A percentile compares a stretch with the other conserved stretches of the same genome.
phyloP scores from a whole-genome alignment of 495 filamentous ascomycete genomes.

The Xylaria grammica region DNA sequence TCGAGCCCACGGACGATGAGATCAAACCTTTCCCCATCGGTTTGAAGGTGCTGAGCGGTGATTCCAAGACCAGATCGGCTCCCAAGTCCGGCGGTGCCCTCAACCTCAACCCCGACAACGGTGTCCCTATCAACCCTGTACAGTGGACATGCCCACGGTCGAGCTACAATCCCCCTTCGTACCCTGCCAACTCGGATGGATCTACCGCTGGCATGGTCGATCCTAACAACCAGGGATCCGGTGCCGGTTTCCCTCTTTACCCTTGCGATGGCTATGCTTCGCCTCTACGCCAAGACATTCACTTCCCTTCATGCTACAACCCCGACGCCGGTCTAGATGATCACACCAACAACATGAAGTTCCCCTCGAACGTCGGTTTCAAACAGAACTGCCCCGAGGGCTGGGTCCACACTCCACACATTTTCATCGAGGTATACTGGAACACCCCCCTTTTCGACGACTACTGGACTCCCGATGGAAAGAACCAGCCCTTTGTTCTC shows the following conservation, averaged over 20 bases:
- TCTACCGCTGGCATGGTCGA: constrained; percentile 53
- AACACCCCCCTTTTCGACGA: constrained; percentile 60
- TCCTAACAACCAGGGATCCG: constrained; percentile 53
- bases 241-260: constrained; percentile 56
- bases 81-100: constrained; percentile 38
- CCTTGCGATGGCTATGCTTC: constrained; percentile 58
- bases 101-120: constrained; percentile 48
- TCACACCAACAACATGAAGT: constrained; percentile 58
- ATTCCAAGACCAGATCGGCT: constrained; percentile 54
- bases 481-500: constrained; percentile 68
- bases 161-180: constrained; percentile 56
- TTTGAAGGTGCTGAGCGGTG: constrained; percentile 74
- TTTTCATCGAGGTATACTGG: constrained; percentile 75
- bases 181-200: constrained; percentile 52
- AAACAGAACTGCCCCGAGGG: constrained; percentile 65
- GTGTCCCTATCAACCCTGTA: constrained; percentile 46
- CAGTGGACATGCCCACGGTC: constrained; percentile 52
- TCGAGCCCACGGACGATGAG: constrained; percentile 61
- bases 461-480: constrained; percentile 60
- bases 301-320: constrained; percentile 63
- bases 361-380: constrained; percentile 55
- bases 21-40: constrained; percentile 70
- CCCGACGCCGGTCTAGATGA: constrained; percentile 60
- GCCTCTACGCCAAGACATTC: constrained; percentile 61
- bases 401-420: constrained; percentile 59